Evolutionary conservation across 371 early-diverging fungal genomes (phyloP).

Genomic region (Actinomucor elegans): DNA sequence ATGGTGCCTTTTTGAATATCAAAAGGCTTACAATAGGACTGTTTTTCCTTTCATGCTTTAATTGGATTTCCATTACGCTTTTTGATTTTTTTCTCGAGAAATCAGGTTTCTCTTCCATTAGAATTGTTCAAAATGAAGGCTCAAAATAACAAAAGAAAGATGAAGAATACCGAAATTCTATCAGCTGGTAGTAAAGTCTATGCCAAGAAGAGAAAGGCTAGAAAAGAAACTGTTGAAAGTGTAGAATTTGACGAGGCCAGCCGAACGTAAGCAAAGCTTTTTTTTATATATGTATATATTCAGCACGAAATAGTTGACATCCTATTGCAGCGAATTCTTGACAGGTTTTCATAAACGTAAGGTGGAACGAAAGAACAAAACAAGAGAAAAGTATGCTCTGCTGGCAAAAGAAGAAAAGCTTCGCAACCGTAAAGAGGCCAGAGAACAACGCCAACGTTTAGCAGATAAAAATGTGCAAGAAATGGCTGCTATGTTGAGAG

Average conservation of each 20-base stretch:
- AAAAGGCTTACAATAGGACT: constrained; percentile 7
- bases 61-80: neutral
- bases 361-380: constrained; percentile 64
- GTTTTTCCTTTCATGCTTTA: constrained; percentile 1
- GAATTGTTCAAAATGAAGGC: constrained; percentile 11
- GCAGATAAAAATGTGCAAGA: constrained; percentile 47
- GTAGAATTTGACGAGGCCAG: constrained; percentile 67
- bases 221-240: constrained; percentile 58
- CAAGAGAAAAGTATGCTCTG: constrained; percentile 53
- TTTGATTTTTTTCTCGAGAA: too few species aligned
- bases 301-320: neutral
- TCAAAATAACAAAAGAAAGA: constrained; percentile 20
- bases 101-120: too few species aligned
- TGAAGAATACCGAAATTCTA: constrained; percentile 58
- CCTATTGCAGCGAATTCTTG: constrained; percentile 57
- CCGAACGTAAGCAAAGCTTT: constrained; percentile 55
- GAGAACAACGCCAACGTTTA: constrained; percentile 43
- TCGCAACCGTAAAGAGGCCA: constrained; percentile 50
- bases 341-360: constrained; percentile 87
- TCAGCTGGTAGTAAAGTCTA: constrained; percentile 71
- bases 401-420: constrained; percentile 56
- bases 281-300: too few species aligned
- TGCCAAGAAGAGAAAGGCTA: constrained; percentile 70
- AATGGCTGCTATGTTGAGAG: constrained; percentile 39
- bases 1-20: neutral